Conservation (phyloP, 2,329 filamentous ascomycete genomes). For the Colletotrichum sp. region DNA sequence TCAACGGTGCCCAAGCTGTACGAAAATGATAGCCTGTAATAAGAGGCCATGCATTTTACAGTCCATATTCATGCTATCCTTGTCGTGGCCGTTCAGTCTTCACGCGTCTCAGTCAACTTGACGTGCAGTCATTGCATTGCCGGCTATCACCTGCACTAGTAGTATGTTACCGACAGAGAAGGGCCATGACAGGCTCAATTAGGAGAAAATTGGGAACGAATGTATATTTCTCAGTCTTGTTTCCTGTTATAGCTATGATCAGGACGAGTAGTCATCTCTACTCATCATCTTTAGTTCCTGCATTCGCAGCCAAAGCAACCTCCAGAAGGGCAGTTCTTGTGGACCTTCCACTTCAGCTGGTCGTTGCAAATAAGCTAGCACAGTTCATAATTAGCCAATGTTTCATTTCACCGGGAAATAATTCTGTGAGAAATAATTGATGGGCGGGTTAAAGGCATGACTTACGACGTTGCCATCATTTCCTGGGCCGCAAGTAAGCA, state of each 20-base stretch:
- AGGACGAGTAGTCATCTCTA: not conserved
- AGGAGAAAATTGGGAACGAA: not conserved
- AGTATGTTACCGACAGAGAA: not conserved
- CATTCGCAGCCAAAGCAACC: not conserved
- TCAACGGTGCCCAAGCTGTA: not conserved
- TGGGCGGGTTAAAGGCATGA: not conserved
- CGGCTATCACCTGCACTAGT: not conserved
- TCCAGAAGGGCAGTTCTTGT: not conserved
- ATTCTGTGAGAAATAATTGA: not conserved
- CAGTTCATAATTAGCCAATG: not conserved
- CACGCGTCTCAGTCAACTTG: not conserved
- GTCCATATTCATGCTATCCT: not conserved
- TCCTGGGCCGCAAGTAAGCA: not conserved
- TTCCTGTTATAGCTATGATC: not conserved
- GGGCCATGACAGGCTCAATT: not conserved
- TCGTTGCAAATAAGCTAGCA: not conserved
- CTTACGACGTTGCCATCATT: not conserved
- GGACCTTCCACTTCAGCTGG: not conserved
- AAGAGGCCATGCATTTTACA: not conserved
- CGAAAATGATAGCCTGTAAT: not conserved
- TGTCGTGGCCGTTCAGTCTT: not conserved
- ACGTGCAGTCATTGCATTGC: not conserved
- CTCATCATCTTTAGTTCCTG: not conserved
- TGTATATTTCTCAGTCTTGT: not conserved
- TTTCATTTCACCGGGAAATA: not conserved